Percentiles rank a stretch among this genome's conserved stretches.
Evolutionary conservation across 2,329 filamentous ascomycete species (phyloP).

Genomic region (Thielaviopsis musarum): DNA sequence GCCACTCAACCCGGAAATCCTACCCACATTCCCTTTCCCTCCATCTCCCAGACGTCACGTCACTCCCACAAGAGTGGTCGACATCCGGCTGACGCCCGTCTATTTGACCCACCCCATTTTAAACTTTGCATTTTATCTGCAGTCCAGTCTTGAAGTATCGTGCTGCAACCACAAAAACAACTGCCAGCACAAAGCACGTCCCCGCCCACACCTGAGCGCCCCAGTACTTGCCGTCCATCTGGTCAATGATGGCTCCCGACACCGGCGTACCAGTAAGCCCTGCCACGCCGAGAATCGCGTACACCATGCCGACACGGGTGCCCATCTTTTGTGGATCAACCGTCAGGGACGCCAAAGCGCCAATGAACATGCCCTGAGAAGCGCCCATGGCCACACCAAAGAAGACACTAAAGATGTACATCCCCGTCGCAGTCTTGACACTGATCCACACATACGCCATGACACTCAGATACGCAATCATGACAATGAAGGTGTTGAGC

Average conservation of each 20-base stretch:
- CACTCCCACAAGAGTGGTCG: not conserved
- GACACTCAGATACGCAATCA: slow-evolving; percentile 26
- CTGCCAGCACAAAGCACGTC: slow-evolving; percentile 21
- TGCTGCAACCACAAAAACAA: slow-evolving; percentile 19
- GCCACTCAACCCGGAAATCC: no score
- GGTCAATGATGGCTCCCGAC: slow-evolving; percentile 28
- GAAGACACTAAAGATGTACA: slow-evolving; percentile 28
- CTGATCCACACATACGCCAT: slow-evolving; percentile 39
- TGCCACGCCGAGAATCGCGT: slow-evolving; percentile 25
- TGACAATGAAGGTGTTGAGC: slow-evolving; percentile 36
- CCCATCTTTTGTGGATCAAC: slow-evolving; percentile 28
- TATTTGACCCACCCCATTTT: not conserved
- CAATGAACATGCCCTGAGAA: slow-evolving; percentile 25
- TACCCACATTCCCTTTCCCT: no score
- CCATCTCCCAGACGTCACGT: not conserved
- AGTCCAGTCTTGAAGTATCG: slow-evolving; percentile 21
- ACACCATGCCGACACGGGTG: slow-evolving; percentile 29
- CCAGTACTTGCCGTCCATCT: slow-evolving; percentile 22
- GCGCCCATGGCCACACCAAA: slow-evolving; percentile 28
- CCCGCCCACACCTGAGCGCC: slow-evolving; percentile 32
- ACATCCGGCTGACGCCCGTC: no score
- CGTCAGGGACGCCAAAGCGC: slow-evolving; percentile 26
- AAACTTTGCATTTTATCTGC: slow-evolving; percentile 21
- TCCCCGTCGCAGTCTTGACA: slow-evolving; percentile 24
- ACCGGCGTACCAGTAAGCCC: slow-evolving; percentile 28